phyloP scores from a whole-genome alignment of 2,329 filamentous ascomycete genomes.

The Fusarium pininemorale region DNA sequence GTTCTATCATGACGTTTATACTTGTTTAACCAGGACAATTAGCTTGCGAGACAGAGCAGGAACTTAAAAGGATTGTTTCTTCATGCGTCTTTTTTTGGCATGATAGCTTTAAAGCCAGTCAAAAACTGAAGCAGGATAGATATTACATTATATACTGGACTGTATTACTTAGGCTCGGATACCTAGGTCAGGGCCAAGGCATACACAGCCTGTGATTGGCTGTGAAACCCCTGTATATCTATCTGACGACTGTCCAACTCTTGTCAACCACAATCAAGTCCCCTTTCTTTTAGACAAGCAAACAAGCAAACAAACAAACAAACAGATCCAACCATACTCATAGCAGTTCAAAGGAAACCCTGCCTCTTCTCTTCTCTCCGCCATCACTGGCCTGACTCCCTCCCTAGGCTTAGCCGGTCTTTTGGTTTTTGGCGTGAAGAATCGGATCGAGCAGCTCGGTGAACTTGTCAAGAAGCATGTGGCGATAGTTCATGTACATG shows the following conservation, averaged over 20 bases:
- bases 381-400: neutral
- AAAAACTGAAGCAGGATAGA: neutral
- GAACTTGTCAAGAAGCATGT: conserved; percentile 8
- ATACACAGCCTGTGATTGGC: conserved; percentile 2
- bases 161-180: neutral
- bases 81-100: no score
- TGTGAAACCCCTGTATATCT: neutral
- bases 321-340: neutral
- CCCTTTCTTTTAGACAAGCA: neutral
- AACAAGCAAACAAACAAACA: neutral
- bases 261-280: neutral
- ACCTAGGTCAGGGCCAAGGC: neutral
- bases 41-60: neutral
- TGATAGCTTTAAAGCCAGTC: neutral
- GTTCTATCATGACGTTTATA: neutral
- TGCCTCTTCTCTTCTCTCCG: neutral
- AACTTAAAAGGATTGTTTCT: neutral
- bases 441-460: conserved; percentile 7
- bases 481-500: conserved; percentile 10
- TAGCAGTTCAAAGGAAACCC: neutral
- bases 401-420: neutral
- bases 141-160: neutral
- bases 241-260: neutral
- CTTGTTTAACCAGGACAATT: neutral
- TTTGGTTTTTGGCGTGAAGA: neutral